Base-by-base conservation (phyloP, 768 basidiomycete genomes). In the Pleurotus tuoliensis region DNA sequence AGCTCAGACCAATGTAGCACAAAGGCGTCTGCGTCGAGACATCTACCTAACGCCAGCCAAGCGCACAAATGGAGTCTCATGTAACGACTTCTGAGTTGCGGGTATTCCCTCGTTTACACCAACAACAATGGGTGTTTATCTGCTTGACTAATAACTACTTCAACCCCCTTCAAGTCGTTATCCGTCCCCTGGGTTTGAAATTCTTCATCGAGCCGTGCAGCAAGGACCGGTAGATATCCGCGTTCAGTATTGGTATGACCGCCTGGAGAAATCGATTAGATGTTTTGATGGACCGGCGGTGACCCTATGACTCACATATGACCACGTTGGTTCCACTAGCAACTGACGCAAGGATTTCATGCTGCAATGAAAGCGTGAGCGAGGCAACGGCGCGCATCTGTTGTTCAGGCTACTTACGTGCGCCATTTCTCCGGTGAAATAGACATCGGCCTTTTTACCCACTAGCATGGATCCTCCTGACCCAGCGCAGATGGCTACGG, bases 171-270 rank as follows among this genome's bases (percentile, higher is more conserved):
- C 58, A 77, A 66, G 71, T 58, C 69, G 60, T 46, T 66, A 64
- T 58, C 62, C 64, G 58, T 62, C 67, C 16, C 68, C 69, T 50
- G 71, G 64, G 44, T 70, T 68, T 39, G 63, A 58, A 90, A 73
- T 67, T 86, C 82, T 47, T 66, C 61, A 58, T 69, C 66, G 59
- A 98, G 76, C 70, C 83, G 86, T 11, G 75, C 70, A 39, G 86
- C 86, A 30, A 98, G 81, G 20, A 83, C 74, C 15, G 86, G 82
- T 55, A 98, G 86, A 72, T 92, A 98, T 0, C 93, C 93, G 30
- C 95, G 89, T 73, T 98, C 96, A 44, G 95, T 95, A 71, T 94
- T 94, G 13, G 92, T 90, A 72, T 98, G 96, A 15, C 92, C 92
- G 67, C 89, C 90, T 92, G 61, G 39, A 44, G 49, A 39, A 25